Evolutionary conservation across 257 asterid genomes (phyloP).

Genomic region (Craterostigma plantagineum): DNA sequence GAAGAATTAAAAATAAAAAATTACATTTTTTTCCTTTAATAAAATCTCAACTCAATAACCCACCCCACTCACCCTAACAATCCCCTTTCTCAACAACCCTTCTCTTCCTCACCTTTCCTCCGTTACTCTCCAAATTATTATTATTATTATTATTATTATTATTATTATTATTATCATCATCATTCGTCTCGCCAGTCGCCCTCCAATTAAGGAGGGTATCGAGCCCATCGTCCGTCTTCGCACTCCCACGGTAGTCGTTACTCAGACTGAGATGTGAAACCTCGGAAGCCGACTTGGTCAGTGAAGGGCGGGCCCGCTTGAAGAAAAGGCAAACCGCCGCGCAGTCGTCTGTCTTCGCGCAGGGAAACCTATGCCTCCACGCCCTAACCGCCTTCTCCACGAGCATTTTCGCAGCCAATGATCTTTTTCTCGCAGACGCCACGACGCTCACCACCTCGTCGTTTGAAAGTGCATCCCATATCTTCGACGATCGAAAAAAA

Average conservation of each 20-base stretch:
- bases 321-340: slow-evolving; percentile 56
- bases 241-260: slow-evolving; percentile 15
- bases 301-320: slow-evolving; percentile 27
- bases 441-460: slow-evolving; percentile 44
- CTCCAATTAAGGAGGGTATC: slow-evolving; percentile 46
- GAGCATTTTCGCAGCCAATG: slow-evolving; percentile 40
- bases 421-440: slow-evolving; percentile 40
- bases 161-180: too few relatives aligned
- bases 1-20: too few relatives aligned
- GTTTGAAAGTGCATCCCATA: slow-evolving; percentile 78
- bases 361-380: slow-evolving; percentile 52
- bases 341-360: slow-evolving; percentile 60
- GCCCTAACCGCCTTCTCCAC: slow-evolving; percentile 46
- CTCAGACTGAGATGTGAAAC: slow-evolving; percentile 23
- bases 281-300: slow-evolving; percentile 30
- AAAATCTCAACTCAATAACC: too few relatives aligned
- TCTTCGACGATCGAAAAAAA: too few relatives aligned
- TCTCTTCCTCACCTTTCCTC: too few relatives aligned
- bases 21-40: too few relatives aligned
- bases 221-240: slow-evolving; percentile 44
- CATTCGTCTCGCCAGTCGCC: too few relatives aligned
- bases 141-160: too few relatives aligned
- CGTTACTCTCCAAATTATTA: too few relatives aligned
- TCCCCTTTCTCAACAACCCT: too few relatives aligned
- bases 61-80: too few relatives aligned